Conservation (phyloP, 306 rosid genomes). For the Pueraria montana region DNA sequence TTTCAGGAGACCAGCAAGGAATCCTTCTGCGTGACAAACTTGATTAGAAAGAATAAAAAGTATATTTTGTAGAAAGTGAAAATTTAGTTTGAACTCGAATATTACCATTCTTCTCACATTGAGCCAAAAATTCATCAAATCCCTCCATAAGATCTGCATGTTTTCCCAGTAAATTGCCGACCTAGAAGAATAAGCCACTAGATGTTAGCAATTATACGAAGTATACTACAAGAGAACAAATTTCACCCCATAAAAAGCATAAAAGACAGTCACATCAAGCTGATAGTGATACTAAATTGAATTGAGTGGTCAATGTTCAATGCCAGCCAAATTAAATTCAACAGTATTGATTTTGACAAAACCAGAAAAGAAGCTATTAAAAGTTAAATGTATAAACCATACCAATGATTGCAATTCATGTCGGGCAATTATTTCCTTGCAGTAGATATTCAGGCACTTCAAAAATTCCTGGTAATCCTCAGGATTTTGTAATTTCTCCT, state of each 20-base stretch:
- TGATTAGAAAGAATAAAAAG: slow-evolving; percentile 58
- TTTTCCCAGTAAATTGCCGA: slow-evolving; percentile 87
- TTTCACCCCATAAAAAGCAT: not conserved
- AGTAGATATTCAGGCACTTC: slow-evolving; percentile 95
- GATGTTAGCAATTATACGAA: slow-evolving; percentile 31
- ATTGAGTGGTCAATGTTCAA: not conserved
- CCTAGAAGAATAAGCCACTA: slow-evolving; percentile 63
- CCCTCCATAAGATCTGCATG: slow-evolving; percentile 91
- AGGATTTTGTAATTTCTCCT: slow-evolving; percentile 78
- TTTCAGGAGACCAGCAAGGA: slow-evolving; percentile 97
- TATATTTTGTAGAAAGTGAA: slow-evolving; percentile 43
- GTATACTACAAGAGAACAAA: slow-evolving; percentile 16
- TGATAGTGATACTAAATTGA: slow-evolving; percentile 20
- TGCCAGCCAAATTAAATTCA: slow-evolving; percentile 15
- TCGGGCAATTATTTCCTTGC: slow-evolving; percentile 93
- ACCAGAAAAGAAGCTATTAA: slow-evolving; percentile 15
- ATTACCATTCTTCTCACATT: slow-evolving; percentile 95
- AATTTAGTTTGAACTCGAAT: slow-evolving; percentile 41
- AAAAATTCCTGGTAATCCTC: slow-evolving; percentile 95
- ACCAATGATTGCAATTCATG: slow-evolving; percentile 91
- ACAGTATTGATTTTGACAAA: slow-evolving; percentile 4
- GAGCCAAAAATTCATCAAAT: slow-evolving; percentile 85
- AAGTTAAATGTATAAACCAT: slow-evolving; percentile 45
- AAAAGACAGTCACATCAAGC: slow-evolving; percentile 26
- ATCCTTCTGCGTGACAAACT: slow-evolving; percentile 82